Base-by-base conservation (phyloP, 1,284 basidiomycete genomes). In the Apiotrichum gamsii region DNA sequence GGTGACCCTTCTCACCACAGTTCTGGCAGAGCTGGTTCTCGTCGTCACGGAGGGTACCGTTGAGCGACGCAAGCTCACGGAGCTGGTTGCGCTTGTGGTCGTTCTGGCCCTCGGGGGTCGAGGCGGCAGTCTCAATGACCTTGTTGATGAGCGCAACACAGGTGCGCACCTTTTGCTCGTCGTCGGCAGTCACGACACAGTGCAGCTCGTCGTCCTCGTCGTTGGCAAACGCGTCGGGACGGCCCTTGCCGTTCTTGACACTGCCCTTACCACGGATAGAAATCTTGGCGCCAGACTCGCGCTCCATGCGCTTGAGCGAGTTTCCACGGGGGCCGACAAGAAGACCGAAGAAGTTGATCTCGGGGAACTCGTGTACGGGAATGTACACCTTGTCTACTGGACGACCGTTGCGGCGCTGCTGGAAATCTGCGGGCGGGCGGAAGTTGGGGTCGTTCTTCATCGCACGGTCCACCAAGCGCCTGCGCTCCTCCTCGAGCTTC, bases 21-120 rank as follows among this genome's bases (percentile, higher is more conserved):
- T 95, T 96, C 76, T 96, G 93, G 76, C 95, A 97, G 56, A 97
- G 83, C 74, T 99, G 95, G 67, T 97, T 97, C 75, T 99, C 95
- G 72, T 98, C 95, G 68, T 99, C 95, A 61, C 95, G 90, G 49
- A 99, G 83, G 21, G 95, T 99, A 72, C 95, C 95, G 70, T 99
- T 99, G 45, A 99, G 77, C 16, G 93, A 90, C 14, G 95, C 95
- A 25, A 99, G 81, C 72, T 99, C 95, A 60, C 95, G 89, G 40
- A 99, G 82, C 75, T 99, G 95, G 70, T 94, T 97, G 43, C 95
- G 85, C 73, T 99, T 99, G 77, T 99, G 95, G 68, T 97, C 94
- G 69, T 99, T 99, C 74, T 98, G 90, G 31, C 91, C 93, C 77
- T 99, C 95, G 1, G 95, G 95, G 4, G 93, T 96, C 18, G 93